A percentile compares a stretch with the other conserved stretches of the same genome.
These are phyloP conservation scores for Tylopilus sp. DNA, from an alignment of 768 basidiomycete species.

Conservation along the genomic window DNA sequence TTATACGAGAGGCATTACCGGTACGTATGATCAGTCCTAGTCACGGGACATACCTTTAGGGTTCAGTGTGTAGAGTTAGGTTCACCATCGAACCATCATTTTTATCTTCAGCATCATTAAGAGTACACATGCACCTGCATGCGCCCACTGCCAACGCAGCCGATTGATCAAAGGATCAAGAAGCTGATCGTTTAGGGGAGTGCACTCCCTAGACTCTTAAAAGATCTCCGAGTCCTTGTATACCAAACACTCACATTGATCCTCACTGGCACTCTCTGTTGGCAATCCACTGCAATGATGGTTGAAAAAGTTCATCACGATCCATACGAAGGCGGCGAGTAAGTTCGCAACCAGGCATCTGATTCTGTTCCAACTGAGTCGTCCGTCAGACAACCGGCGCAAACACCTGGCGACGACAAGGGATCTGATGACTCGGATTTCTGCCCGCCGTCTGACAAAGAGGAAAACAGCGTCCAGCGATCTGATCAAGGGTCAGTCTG, in stretches of 20 bases:
- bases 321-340: background rate
- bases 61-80: background rate
- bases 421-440: background rate
- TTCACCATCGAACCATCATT: background rate
- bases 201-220: slow-evolving; percentile 21
- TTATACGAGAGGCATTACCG: too few species aligned
- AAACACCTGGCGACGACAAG: background rate
- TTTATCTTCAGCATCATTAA: slow-evolving; percentile 19
- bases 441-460: background rate
- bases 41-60: slow-evolving; percentile 2
- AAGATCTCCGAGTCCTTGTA: slow-evolving; percentile 5
- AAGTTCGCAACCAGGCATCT: background rate
- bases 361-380: background rate
- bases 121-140: slow-evolving; percentile 9
- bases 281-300: background rate
- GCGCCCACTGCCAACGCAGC: slow-evolving; percentile 4
- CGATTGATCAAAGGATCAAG: slow-evolving; percentile 4
- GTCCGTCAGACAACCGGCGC: background rate
- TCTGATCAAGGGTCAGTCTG: background rate
- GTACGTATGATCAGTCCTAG: too few species aligned
- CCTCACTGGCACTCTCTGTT: background rate
- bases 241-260: background rate
- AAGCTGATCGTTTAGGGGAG: background rate
- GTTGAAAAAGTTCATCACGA: background rate
- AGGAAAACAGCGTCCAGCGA: background rate